Conservation (phyloP, 2,329 filamentous ascomycete species). For the Botrytis hyacinthi region DNA sequence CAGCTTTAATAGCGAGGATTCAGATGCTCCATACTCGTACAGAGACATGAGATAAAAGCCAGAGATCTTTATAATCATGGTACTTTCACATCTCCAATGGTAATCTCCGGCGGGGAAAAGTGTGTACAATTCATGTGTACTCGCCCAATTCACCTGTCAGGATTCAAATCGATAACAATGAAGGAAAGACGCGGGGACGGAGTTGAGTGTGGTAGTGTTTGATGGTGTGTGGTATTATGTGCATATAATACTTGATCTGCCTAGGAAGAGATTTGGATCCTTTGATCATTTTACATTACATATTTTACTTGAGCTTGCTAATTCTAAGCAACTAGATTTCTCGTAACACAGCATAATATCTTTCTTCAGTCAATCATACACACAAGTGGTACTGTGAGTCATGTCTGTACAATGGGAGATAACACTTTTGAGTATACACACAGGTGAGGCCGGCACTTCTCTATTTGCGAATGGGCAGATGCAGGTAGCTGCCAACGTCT, state of each 20-base stretch:
- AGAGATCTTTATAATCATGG: fast-evolving
- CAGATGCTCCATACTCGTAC: not conserved
- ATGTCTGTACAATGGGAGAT: slow-evolving; percentile 17
- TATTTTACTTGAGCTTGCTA: not conserved
- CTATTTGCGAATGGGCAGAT: slow-evolving; percentile 4
- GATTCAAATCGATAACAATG: not conserved
- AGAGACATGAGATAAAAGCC: not conserved
- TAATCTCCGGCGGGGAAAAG: not conserved
- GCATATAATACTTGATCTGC: not conserved
- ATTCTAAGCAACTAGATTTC: not conserved
- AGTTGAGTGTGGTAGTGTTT: not conserved
- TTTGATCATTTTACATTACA: not conserved
- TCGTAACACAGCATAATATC: not conserved
- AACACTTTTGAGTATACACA: not conserved
- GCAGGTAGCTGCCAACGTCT: slow-evolving; percentile 9
- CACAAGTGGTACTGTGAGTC: not conserved
- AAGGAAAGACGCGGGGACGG: not conserved
- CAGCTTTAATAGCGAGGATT: not conserved
- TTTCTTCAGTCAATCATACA: not conserved
- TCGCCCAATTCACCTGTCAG: not conserved
- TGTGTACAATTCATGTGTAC: not conserved
- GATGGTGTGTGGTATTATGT: too few relatives aligned
- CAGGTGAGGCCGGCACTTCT: not conserved
- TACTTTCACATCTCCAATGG: not conserved
- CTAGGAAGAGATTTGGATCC: not conserved